phyloP scores from a whole-genome alignment of 1,284 basidiomycete genomes.

The Tilletiaria anomala region DNA sequence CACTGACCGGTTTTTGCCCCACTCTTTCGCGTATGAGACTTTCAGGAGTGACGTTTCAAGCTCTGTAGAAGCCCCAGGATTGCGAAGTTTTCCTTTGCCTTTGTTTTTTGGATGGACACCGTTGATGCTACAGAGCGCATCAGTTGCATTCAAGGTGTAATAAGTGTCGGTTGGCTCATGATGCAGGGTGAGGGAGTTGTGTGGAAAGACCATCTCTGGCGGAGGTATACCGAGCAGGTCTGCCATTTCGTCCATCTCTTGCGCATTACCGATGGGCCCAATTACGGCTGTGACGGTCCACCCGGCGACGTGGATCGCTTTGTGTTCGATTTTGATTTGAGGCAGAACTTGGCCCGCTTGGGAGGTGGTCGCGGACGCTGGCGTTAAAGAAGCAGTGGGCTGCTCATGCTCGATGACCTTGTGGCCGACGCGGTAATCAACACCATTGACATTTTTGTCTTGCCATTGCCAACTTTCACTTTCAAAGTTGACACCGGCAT shows the following conservation, averaged over 20 bases:
- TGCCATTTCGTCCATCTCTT: constrained; percentile 46
- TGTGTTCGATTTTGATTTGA: neutral
- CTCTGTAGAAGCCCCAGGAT: neutral
- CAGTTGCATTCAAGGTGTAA: constrained; percentile 55
- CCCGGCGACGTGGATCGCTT: constrained; percentile 22
- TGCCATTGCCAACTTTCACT: too few species aligned
- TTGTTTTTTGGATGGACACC: constrained; percentile 57
- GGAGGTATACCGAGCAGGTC: constrained; percentile 65
- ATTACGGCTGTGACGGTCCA: constrained; percentile 25
- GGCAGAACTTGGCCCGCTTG: neutral
- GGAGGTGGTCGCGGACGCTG: neutral
- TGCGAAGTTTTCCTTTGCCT: neutral
- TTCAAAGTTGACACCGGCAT: too few species aligned
- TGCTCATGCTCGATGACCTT: neutral
- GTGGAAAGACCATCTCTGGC: constrained; percentile 95
- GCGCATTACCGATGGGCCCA: constrained; percentile 31
- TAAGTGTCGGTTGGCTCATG: constrained; percentile 50
- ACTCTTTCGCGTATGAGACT: constrained; percentile 83
- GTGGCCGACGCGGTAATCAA: neutral
- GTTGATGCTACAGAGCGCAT: constrained; percentile 58
- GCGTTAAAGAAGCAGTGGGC: neutral
- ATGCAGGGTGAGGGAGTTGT: constrained; percentile 56
- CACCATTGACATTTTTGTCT: too few species aligned
- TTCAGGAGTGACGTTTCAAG: constrained; percentile 54
- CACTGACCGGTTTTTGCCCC: constrained; percentile 64